These are phyloP conservation scores for Penicillium brevicompactum DNA, from an alignment of 2,329 filamentous ascomycete species.

Conservation along the genomic window DNA sequence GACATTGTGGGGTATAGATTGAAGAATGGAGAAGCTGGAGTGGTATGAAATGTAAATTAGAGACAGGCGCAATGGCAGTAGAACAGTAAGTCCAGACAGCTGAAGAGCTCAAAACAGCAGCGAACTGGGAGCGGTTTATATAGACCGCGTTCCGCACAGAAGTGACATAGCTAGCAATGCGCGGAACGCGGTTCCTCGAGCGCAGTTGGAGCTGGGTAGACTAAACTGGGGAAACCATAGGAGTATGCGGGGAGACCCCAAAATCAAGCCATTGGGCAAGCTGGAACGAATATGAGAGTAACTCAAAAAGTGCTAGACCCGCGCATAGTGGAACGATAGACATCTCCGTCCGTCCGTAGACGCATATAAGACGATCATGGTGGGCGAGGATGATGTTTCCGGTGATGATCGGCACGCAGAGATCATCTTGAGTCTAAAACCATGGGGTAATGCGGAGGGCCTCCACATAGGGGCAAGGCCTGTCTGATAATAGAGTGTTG, in stretches of 20 bases:
- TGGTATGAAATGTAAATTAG: not conserved
- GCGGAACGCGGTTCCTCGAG: not conserved
- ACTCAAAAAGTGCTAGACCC: not conserved
- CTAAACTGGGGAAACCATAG: not conserved
- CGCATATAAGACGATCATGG: not conserved
- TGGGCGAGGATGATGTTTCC: not conserved
- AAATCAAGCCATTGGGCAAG: conserved; percentile 1
- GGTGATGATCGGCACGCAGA: conserved; percentile 6
- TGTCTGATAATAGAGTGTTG: not conserved
- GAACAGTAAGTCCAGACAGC: not conserved
- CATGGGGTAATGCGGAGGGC: conserved; percentile 7
- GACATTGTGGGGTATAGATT: not conserved
- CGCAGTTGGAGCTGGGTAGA: not conserved
- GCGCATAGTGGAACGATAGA: not conserved
- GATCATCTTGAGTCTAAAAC: not conserved
- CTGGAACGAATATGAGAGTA: not conserved
- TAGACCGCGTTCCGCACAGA: not conserved
- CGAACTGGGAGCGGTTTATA: not conserved
- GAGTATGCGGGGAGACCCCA: not conserved
- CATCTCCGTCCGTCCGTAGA: conserved; percentile 4
- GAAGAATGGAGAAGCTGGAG: not conserved
- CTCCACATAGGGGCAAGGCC: not conserved
- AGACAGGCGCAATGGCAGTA: not conserved
- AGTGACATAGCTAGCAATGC: not conserved
- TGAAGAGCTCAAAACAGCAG: not conserved